These are phyloP conservation scores for Panellus pusillus DNA, from an alignment of 768 basidiomycete species.

Conservation along the genomic window DNA sequence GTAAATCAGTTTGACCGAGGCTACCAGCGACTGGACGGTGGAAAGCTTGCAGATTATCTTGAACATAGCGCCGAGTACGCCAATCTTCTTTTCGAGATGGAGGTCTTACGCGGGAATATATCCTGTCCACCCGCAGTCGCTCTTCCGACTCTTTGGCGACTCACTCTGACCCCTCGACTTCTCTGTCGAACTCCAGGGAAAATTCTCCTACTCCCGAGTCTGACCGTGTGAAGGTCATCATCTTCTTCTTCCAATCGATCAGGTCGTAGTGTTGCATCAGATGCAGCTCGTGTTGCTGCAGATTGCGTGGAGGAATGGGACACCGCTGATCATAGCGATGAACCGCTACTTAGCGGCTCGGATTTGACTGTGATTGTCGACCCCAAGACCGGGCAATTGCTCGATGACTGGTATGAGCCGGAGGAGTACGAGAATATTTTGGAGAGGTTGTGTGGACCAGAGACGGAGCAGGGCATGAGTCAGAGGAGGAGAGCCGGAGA, in stretches of 20 bases:
- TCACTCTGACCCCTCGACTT: too few species aligned
- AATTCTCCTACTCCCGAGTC: too few species aligned
- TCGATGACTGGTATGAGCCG: background rate
- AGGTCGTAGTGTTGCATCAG: constrained; percentile 5
- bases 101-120: background rate
- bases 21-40: constrained; percentile 15
- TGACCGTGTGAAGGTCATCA: too few species aligned
- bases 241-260: too few species aligned
- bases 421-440: background rate
- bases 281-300: background rate
- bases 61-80: constrained; percentile 19
- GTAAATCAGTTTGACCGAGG: constrained; percentile 19
- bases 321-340: background rate
- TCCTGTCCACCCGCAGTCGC: too few species aligned
- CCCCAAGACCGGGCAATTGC: background rate
- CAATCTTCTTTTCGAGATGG: constrained; percentile 16
- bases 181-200: too few species aligned
- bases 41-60: constrained; percentile 20
- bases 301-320: background rate
- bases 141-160: too few species aligned
- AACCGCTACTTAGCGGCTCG: background rate
- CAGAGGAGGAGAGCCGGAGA: background rate
- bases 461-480: background rate
- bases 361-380: background rate
- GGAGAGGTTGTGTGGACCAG: background rate